A percentile compares a stretch with the other conserved stretches of the same genome.
Conservation (phyloP, 768 basidiomycete genomes). For the Suillus plorans region DNA sequence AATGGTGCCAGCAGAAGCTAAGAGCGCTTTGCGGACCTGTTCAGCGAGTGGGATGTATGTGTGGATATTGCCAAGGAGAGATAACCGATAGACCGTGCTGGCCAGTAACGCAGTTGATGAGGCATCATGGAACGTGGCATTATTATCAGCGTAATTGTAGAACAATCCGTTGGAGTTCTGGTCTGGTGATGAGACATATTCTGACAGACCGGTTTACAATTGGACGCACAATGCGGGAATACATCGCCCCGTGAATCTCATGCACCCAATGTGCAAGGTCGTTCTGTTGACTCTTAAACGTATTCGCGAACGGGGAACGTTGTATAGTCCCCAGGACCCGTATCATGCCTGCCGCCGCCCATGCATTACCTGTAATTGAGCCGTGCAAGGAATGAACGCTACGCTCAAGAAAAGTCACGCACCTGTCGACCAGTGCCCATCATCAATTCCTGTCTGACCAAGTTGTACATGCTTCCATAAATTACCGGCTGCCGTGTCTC, state of each 20-base stretch:
- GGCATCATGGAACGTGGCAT: conserved; percentile 66
- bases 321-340: conserved; percentile 77
- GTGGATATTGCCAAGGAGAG: conserved; percentile 50
- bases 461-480: conserved; percentile 78
- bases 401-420: conserved; percentile 11
- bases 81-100: conserved; percentile 71
- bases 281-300: conserved; percentile 48
- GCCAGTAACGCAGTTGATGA: conserved; percentile 76
- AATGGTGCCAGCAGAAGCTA: conserved; percentile 18
- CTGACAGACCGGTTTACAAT: neutral
- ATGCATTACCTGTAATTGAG: conserved; percentile 64
- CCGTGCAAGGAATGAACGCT: neutral
- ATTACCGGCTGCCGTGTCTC: conserved; percentile 46
- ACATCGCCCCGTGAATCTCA: conserved; percentile 78
- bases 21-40: conserved; percentile 42
- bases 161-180: conserved; percentile 36
- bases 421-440: conserved; percentile 83
- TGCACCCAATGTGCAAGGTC: conserved; percentile 64
- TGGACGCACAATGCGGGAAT: conserved; percentile 51
- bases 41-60: conserved; percentile 60
- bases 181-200: neutral
- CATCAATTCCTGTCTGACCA: conserved; percentile 52
- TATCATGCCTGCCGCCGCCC: conserved; percentile 88
- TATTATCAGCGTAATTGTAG: conserved; percentile 68
- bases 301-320: conserved; percentile 52